phyloP scores from a whole-genome alignment of 768 basidiomycete genomes.

The Clavaria fumosa region DNA sequence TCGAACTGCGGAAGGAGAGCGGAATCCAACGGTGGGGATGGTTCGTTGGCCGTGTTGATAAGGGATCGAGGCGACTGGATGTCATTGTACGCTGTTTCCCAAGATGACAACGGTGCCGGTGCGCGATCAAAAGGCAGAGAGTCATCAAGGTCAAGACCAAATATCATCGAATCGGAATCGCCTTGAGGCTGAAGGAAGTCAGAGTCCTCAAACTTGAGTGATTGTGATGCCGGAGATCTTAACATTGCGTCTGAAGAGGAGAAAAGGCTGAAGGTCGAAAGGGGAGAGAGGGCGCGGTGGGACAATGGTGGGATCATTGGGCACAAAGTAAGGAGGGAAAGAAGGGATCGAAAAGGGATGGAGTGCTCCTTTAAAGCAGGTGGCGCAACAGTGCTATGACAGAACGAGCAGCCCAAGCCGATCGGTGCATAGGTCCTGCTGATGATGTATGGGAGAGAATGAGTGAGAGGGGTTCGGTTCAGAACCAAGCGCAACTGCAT shows the following conservation, averaged over 20 bases:
- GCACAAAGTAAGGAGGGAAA: constrained; percentile 13
- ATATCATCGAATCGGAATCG: constrained; percentile 41
- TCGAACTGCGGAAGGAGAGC: too few species aligned
- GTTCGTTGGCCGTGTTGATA: too few species aligned
- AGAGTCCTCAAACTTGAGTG: constrained; percentile 23
- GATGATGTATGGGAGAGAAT: background rate
- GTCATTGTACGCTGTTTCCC: too few species aligned
- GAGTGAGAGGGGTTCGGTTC: constrained; percentile 26
- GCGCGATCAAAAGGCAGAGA: constrained; percentile 7
- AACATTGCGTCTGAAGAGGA: constrained; percentile 14
- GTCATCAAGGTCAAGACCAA: constrained; percentile 47
- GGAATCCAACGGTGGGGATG: too few species aligned
- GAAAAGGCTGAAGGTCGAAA: constrained; percentile 11
- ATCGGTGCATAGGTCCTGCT: background rate
- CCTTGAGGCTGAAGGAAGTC: constrained; percentile 18
- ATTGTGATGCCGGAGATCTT: constrained; percentile 15
- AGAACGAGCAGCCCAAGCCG: constrained; percentile 16
- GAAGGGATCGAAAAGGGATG: constrained; percentile 15
- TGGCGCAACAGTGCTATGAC: constrained; percentile 15
- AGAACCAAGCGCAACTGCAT: constrained; percentile 2
- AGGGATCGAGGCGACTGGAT: too few species aligned
- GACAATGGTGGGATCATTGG: constrained; percentile 28
- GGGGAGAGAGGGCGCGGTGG: constrained; percentile 20
- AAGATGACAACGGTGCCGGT: too few species aligned
- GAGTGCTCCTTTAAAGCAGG: constrained; percentile 22